Evolutionary conservation across 106 monocot species (phyloP), one percentile per base, ranked within the genome.

Genomic region (Dactylorhiza incarnata): DNA sequence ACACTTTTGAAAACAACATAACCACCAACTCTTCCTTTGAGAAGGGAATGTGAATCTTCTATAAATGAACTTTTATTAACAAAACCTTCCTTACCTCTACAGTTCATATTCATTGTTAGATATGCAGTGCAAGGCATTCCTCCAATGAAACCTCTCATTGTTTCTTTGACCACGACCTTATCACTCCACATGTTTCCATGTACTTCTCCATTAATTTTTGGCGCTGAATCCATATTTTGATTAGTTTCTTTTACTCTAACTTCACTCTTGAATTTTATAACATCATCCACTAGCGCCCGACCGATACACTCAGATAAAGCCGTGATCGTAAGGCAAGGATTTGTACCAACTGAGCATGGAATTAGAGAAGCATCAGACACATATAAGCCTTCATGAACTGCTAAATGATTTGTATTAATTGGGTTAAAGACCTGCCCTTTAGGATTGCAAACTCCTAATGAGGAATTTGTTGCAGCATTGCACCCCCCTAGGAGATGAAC

Each of bases 401-500:
- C 15, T 52, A 17, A 9, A 6, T 77, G 73, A 43, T 76, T 26
- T 53, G 7, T 25, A 52, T 20, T 37, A 37, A 37, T 72, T 51
- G 49, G 62, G 47, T 66, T 26, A 22, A 80, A 80, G 37, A 80
- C 75, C 49, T 77, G 72, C 20, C 84, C 80, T 26, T 73, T 74
- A 24, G 80, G 20, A 74, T 69, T 81, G 37, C 84, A 84, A 24
- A 81, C 84, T 0, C 84, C 84, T 10, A 56, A 5, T 20, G 54
- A 68, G 55, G 84, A 55, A 77, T 77, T 71, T 68, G 68, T 50
- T 8, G 77, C 80, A 68, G 68, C 80, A 84, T 81, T 80, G 25
- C 84, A 84, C 58, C 84, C 84, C 77, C 84, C 80, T 58, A 80
- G 73, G 7, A 84, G 80, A 66, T 84, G 84, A 19, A 84, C 84